Evolutionary conservation across 352 stramenopile species (phyloP), one percentile per base, ranked within the genome.

Genomic region (Globisporangium splendens): DNA sequence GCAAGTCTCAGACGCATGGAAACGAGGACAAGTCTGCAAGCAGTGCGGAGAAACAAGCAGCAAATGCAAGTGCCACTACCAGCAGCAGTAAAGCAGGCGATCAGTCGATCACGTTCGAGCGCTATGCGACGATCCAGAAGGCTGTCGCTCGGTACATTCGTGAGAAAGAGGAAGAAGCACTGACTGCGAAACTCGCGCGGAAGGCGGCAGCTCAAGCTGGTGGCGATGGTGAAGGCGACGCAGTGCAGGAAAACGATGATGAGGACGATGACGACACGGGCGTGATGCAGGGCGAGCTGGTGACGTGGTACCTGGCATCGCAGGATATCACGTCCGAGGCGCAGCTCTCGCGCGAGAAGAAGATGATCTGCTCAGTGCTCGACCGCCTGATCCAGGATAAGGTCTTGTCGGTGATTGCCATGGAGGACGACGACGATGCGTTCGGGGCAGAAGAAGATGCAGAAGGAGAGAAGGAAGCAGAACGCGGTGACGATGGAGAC

Each of bases 281-380:
- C 1, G 77, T 93, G 6, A 62, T 93, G 50, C 83, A 93, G 64
- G 83, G 82, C 22, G 77, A 93, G 62, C 58, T 93, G 24, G 83
- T 93, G 49, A 95, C 83, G 41, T 95, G 83, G 82, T 95, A 95
- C 59, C 41, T 93, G 55, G 77, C 79, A 17, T 86, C 79, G 21
- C 83, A 95, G 64, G 85, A 94, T 62, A 91, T 94, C 43, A 90
- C 83, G 49, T 94, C 85, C 8, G 85, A 94, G 59, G 76, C 75
- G 53, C 83, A 93, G 66, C 67, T 94, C 10, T 75, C 71, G 28
- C 72, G 73, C 6, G 85, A 94, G 65, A 91, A 91, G 73, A 76
- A 84, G 48, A 77, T 94, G 66, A 93, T 94, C 63, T 86, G 73
- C 61, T 86, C 79, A 0, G 81, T 94, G 18, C 85, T 94, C 50